Evolutionary conservation across 2,329 filamentous ascomycete species (phyloP), one percentile per base, ranked within the genome.

Genomic region (Penicillium corylophilum): DNA sequence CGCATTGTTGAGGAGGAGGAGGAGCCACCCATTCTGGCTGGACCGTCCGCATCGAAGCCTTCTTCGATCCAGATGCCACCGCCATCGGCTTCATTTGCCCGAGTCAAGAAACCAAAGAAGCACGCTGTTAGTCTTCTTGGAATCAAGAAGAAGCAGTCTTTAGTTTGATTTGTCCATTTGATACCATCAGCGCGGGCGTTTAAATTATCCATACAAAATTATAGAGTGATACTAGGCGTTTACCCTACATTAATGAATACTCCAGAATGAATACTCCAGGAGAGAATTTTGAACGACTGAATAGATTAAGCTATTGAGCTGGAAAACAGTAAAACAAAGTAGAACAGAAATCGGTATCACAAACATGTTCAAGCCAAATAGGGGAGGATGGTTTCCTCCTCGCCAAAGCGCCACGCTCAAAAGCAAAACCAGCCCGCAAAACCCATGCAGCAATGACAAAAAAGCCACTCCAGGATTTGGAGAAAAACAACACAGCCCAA

Each of bases 51-150:
- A 20, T 61, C 76, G 46, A 62, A 63, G 42, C 48, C 54, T 12
- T 56, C 53, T 15, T 28, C 42, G 18, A 18, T 47, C 35, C 16
- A 64, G 10, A 64, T 64, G 49, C 77, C 79, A 57, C 76, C 84
- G 2, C 79, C 82, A 5, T 85, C 87, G 3, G 60, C 65, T 20
- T 84, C 83, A 0, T 95, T 93, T 65, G 88, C 88, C 70, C 80
- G 88, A 54, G 82, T 85, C 39, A 79, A 87, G 44, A 96, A 95
- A 76, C 87, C 90, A 75, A 97, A 96, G 76, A 95, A 94, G 72
- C 85, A 94, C 53, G 82, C 88, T 51, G 77, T 84, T 0, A 85
- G 87, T 13, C 76, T 86, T 20, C 72, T 96, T 44, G 91, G 92
- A 1, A 92, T 96, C 64, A 96, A 96, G 78, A 94, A 90, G 79